Evolutionary conservation across 2,329 filamentous ascomycete species (phyloP).

Genomic region (Fusarium papillatum): DNA sequence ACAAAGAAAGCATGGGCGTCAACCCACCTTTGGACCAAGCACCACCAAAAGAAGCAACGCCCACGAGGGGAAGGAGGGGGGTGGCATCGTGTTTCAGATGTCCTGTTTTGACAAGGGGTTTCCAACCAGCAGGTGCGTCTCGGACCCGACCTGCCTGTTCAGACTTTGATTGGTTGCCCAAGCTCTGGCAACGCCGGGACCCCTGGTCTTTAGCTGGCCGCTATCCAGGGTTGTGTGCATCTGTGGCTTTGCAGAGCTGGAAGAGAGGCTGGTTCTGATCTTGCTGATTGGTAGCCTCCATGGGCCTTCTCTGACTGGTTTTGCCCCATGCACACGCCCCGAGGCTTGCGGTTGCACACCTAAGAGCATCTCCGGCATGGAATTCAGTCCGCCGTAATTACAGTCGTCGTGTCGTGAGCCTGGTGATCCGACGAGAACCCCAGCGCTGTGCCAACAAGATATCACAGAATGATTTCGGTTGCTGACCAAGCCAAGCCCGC

Average conservation of each 20-base stretch:
- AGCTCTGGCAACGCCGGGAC: conserved; percentile 21
- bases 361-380: neutral
- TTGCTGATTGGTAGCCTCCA: conserved; percentile 24
- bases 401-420: neutral
- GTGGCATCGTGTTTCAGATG: conserved; percentile 33
- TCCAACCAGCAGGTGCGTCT: conserved; percentile 37
- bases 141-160: conserved; percentile 10
- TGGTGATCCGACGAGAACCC: neutral
- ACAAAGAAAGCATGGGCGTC: neutral
- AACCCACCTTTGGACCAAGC: neutral
- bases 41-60: conserved; percentile 13
- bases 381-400: conserved; percentile 7
- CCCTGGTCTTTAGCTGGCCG: conserved; percentile 24
- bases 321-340: conserved; percentile 1
- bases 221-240: neutral
- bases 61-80: conserved; percentile 23
- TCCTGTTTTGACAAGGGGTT: conserved; percentile 29
- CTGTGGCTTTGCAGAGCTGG: conserved; percentile 21
- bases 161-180: conserved; percentile 22
- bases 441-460: neutral
- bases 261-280: neutral
- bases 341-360: conserved; percentile 3
- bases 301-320: conserved; percentile 2
- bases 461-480: neutral
- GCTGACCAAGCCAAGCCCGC: neutral